These are phyloP conservation scores for Phytophthora macrochlamydospora DNA, from an alignment of 352 stramenopile genomes.

Conservation along the genomic window DNA sequence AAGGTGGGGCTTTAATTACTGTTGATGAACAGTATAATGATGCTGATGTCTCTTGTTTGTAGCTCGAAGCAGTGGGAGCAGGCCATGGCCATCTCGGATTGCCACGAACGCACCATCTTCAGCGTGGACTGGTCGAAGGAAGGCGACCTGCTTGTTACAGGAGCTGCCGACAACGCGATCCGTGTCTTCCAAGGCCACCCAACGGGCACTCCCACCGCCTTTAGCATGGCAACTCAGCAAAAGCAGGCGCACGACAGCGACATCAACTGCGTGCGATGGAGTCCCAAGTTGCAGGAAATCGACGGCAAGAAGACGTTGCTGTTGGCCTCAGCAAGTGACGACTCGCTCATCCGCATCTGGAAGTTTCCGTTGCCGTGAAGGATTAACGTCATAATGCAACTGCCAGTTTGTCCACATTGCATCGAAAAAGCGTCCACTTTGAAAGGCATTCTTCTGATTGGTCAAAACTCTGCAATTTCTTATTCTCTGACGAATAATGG, in stretches of 20 bases:
- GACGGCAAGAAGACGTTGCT: constrained; percentile 46
- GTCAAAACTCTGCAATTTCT: background rate
- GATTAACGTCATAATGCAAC: no score
- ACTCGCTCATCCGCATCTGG: constrained; percentile 72
- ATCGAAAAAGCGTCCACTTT: no score
- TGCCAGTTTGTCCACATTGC: no score
- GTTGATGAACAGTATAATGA: background rate
- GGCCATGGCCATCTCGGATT: constrained; percentile 75
- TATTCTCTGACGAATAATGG: constrained; percentile 7
- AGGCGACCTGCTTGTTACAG: constrained; percentile 89
- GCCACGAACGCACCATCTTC: constrained; percentile 92
- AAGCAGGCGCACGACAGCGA: constrained; percentile 70
- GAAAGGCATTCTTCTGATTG: background rate
- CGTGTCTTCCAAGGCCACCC: constrained; percentile 74
- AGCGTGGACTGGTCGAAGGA: constrained; percentile 92
- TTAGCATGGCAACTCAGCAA: constrained; percentile 73
- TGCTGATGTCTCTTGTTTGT: background rate
- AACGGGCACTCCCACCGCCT: constrained; percentile 28
- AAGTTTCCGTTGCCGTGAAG: constrained; percentile 36
- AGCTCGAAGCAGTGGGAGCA: constrained; percentile 85
- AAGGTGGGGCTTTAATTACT: constrained; percentile 29
- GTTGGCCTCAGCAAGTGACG: constrained; percentile 70
- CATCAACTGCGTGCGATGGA: constrained; percentile 87
- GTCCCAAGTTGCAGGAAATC: constrained; percentile 35
- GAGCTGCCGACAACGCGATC: constrained; percentile 92